Conservation (phyloP, 1,284 basidiomycete species). For the Rhodotorula sp. region DNA sequence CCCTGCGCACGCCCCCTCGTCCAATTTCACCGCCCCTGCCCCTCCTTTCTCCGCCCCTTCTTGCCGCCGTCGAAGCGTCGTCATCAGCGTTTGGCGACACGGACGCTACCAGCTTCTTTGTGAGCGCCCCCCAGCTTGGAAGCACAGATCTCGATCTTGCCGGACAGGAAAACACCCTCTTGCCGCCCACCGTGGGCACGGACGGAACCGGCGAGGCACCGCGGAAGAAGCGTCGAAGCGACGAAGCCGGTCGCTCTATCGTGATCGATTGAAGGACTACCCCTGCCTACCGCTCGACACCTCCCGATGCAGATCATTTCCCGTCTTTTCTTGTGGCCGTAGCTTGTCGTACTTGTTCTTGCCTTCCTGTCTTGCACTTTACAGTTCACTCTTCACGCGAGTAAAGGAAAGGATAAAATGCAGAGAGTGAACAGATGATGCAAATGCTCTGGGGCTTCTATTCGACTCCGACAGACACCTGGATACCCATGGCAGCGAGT, state of each 20-base stretch:
- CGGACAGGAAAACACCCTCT: too few relatives aligned
- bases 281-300: too few relatives aligned
- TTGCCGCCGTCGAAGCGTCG: too few relatives aligned
- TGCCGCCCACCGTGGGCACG: too few relatives aligned
- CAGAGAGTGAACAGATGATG: background rate
- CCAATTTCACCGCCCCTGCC: background rate
- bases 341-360: background rate
- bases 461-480: slow-evolving; percentile 18
- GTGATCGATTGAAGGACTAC: too few relatives aligned
- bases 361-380: background rate
- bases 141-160: background rate
- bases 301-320: too few relatives aligned
- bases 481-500: slow-evolving; percentile 59
- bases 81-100: background rate
- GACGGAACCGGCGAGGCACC: background rate
- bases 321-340: too few relatives aligned
- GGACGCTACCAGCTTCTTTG: background rate
- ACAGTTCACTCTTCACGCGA: background rate
- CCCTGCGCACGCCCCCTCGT: background rate
- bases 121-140: background rate
- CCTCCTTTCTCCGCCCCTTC: background rate
- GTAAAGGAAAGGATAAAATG: slow-evolving; percentile 7
- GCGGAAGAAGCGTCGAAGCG: background rate
- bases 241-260: background rate
- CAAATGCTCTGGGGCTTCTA: background rate